A percentile compares a stretch with the other conserved stretches of the same genome.
These are phyloP conservation scores for Euptelea pleiosperma DNA, from an alignment of 164 flowering plant genomes.

Conservation along the genomic window DNA sequence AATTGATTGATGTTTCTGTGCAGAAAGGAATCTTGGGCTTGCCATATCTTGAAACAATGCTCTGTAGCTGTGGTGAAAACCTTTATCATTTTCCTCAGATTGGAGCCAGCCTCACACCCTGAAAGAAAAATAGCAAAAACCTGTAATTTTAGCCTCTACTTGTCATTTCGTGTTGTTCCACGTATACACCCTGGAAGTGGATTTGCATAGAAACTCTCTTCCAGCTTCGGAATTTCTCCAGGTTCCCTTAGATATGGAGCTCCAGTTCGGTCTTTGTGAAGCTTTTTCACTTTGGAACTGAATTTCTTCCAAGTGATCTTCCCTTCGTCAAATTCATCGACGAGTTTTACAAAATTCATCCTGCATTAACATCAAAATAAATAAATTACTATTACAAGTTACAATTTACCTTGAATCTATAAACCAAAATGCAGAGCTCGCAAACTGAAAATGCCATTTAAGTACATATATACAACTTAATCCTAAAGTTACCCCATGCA, in stretches of 20 bases:
- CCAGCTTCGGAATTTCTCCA: constrained; percentile 93
- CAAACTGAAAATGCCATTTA: no score
- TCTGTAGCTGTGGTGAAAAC: background rate
- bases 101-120: constrained; percentile 1
- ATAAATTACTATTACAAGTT: no score
- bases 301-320: constrained; percentile 78
- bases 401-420: no score
- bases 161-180: constrained; percentile 28
- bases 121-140: background rate
- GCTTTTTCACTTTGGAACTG: constrained; percentile 76
- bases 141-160: background rate
- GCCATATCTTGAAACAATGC: background rate
- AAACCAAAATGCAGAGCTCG: no score
- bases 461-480: no score
- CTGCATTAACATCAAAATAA: constrained; percentile 39
- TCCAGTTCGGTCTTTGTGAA: constrained; percentile 67
- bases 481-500: no score
- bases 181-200: constrained; percentile 96
- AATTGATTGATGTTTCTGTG: background rate
- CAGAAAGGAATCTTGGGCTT: background rate
- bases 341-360: constrained; percentile 83
- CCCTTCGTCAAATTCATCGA: constrained; percentile 81
- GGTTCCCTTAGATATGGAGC: constrained; percentile 79
- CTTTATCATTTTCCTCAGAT: no score
- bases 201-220: constrained; percentile 95